phyloP scores from a whole-genome alignment of 768 basidiomycete genomes.

The Rhodosporidiobolus odoratus region DNA sequence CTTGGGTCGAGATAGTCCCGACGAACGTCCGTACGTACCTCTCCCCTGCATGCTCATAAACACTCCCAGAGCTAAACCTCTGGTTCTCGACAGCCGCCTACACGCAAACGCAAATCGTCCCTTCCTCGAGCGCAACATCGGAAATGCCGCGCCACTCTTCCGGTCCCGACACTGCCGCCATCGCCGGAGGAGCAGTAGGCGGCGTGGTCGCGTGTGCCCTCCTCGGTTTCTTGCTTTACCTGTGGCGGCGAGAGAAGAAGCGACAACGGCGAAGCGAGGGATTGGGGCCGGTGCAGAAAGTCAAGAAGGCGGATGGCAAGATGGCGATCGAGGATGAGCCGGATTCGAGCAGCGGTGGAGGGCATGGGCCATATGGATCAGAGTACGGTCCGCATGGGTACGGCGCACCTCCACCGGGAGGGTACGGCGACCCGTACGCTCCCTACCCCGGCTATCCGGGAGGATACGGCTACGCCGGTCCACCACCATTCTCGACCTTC shows the following conservation, averaged over 20 bases:
- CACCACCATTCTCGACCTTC: background rate
- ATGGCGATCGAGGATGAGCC: constrained; percentile 33
- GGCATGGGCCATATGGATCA: background rate
- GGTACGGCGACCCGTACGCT: constrained; percentile 9
- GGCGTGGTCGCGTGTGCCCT: constrained; percentile 25
- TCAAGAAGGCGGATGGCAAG: constrained; percentile 32
- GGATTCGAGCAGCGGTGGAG: background rate
- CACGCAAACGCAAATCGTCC: constrained; percentile 5
- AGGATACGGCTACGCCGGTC: background rate
- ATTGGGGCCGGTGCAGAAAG: constrained; percentile 13
- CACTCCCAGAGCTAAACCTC: too few relatives aligned
- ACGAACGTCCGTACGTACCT: constrained; percentile 7
- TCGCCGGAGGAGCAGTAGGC: constrained; percentile 32
- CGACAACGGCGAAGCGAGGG: constrained; percentile 17
- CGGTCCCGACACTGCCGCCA: constrained; percentile 9
- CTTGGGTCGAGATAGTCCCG: background rate
- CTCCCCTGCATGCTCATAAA: background rate
- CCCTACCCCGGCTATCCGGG: background rate
- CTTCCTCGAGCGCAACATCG: background rate
- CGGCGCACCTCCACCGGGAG: background rate
- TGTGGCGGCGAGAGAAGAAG: constrained; percentile 28
- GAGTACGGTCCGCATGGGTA: too few relatives aligned
- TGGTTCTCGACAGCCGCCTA: constrained; percentile 12
- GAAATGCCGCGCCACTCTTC: background rate
- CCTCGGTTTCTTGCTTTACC: constrained; percentile 33